These are phyloP conservation scores for Pythium utonaiense DNA, from an alignment of 352 stramenopile species.

Conservation along the genomic window DNA sequence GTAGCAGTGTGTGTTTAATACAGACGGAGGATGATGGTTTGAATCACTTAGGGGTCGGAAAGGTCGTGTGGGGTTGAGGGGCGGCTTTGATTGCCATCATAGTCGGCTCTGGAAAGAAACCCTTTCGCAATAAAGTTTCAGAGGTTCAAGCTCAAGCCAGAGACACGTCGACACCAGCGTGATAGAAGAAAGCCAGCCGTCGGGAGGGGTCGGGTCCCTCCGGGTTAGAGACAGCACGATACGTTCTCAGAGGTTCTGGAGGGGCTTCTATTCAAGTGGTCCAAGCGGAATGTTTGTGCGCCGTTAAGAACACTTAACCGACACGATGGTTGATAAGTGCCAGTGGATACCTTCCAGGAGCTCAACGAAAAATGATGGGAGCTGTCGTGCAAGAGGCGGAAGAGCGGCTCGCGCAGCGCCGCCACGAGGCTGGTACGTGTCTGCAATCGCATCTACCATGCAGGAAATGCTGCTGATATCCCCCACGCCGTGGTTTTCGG, in stretches of 20 bases:
- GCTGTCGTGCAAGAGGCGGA: constrained; percentile 17
- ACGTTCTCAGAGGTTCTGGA: constrained; percentile 4
- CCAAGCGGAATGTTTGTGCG: constrained; percentile 12
- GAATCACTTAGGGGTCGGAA: constrained; percentile 22
- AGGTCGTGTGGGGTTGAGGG: constrained; percentile 24
- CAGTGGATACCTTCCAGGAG: not conserved
- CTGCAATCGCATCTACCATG: not conserved
- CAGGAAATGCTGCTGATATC: no score
- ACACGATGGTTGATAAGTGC: no score
- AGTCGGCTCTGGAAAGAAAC: constrained; percentile 20
- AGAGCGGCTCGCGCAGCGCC: constrained; percentile 18
- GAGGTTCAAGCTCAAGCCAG: constrained; percentile 18
- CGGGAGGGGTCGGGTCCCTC: constrained; percentile 18
- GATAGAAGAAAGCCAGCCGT: constrained; percentile 4
- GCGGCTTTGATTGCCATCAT: constrained; percentile 22
- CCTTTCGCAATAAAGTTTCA: constrained; percentile 29
- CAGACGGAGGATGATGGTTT: constrained; percentile 1
- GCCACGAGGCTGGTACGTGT: constrained; percentile 15
- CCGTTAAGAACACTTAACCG: no score
- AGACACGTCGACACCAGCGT: not conserved
- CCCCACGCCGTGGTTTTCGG: no score
- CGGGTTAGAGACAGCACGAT: not conserved
- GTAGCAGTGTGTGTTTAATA: not conserved
- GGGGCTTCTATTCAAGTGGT: not conserved
- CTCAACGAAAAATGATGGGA: constrained; percentile 9